phyloP scores from a whole-genome alignment of 495 filamentous ascomycete species.

The Usnea hakonensis region DNA sequence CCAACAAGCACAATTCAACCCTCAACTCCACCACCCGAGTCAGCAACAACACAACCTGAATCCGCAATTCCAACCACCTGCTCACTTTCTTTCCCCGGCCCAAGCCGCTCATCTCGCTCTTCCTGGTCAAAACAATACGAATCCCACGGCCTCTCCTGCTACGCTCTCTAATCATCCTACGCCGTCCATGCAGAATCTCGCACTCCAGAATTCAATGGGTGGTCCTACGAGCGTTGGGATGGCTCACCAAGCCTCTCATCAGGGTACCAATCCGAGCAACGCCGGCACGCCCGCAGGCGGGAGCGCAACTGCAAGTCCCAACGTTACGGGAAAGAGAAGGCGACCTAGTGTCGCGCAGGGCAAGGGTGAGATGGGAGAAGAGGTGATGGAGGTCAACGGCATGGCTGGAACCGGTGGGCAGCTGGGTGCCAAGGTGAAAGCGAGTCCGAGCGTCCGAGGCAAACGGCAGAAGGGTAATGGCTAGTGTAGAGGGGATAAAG shows the following conservation, averaged over 20 bases:
- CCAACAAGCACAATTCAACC: constrained; percentile 18
- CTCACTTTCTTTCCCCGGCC: constrained; percentile 45
- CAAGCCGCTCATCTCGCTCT: constrained; percentile 41
- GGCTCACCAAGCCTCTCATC: constrained; percentile 64
- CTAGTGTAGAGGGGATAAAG: neutral
- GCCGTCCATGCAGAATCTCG: constrained; percentile 26
- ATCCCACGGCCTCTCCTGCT: constrained; percentile 35
- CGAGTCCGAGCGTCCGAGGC: constrained; percentile 45
- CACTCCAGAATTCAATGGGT: constrained; percentile 36
- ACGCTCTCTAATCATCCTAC: constrained; percentile 21
- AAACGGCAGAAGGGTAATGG: constrained; percentile 49
- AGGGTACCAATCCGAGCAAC: constrained; percentile 47
- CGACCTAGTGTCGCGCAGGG: constrained; percentile 58
- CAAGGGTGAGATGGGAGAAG: constrained; percentile 19
- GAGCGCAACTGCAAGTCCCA: constrained; percentile 80
- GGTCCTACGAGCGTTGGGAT: constrained; percentile 44
- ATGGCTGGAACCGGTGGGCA: constrained; percentile 23
- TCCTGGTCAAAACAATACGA: constrained; percentile 40
- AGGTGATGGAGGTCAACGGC: constrained; percentile 42
- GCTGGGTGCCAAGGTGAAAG: constrained; percentile 42
- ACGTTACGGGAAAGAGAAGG: constrained; percentile 66
- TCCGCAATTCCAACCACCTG: constrained; percentile 21
- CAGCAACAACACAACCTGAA: constrained; percentile 6
- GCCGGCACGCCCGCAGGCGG: constrained; percentile 53
- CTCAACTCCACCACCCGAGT: constrained; percentile 11